These are phyloP conservation scores for Fraxinus latifolia DNA, from an alignment of 305 asterid genomes.

Conservation along the genomic window DNA sequence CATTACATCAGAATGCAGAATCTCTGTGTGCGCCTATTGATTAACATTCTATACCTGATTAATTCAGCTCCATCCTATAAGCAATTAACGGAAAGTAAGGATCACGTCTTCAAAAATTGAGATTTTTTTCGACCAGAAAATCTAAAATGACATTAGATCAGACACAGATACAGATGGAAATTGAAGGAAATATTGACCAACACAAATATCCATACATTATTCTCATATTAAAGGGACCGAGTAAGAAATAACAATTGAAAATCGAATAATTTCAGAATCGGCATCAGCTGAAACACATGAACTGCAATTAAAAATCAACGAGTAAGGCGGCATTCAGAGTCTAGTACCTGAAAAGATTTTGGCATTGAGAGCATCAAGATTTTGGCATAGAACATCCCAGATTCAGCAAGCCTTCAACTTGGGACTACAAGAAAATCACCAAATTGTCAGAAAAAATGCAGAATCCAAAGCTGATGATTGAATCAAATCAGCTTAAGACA, in stretches of 20 bases:
- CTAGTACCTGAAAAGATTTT: slow-evolving; percentile 31
- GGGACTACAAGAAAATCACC: slow-evolving; percentile 21
- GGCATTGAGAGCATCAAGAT: slow-evolving; percentile 15
- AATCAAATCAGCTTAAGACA: slow-evolving; percentile 24
- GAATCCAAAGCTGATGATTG: slow-evolving; percentile 22
- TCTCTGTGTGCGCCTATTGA: not conserved
- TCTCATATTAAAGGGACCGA: not conserved
- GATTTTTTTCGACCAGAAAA: not conserved
- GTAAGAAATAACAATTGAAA: not conserved
- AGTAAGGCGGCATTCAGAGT: slow-evolving; percentile 8
- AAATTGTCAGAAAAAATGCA: slow-evolving; percentile 19
- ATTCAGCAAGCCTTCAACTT: slow-evolving; percentile 21
- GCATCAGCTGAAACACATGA: not conserved
- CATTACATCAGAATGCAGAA: not conserved
- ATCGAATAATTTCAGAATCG: not conserved
- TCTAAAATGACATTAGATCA: not conserved
- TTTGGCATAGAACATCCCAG: slow-evolving; percentile 5
- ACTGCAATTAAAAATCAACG: not conserved
- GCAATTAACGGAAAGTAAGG: not conserved
- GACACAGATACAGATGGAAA: not conserved
- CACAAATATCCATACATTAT: not conserved
- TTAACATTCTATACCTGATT: not conserved
- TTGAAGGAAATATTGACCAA: not conserved
- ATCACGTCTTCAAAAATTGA: not conserved
- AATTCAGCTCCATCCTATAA: not conserved